Evolutionary conservation across 805 yeast species (phyloP), one percentile per base, ranked within the genome.

Genomic region (Tanozyma kutaoensis): DNA sequence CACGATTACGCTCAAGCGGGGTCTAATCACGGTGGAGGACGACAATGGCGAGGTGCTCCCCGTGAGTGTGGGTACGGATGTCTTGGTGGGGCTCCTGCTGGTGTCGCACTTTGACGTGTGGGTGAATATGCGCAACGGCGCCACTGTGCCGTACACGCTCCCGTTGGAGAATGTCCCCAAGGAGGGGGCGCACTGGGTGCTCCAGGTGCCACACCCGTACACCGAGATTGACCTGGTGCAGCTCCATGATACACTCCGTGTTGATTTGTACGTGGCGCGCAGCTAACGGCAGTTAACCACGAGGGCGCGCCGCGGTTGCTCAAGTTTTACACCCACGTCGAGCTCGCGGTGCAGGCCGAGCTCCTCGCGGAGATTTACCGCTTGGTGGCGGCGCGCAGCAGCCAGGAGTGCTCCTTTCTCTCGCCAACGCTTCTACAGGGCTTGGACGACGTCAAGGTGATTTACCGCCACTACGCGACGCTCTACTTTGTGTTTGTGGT

Each of bases 401-500:
- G 78, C 12, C 60, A 69, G 21, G 94, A 86, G 43, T 85, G 96
- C 35, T 81, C 93, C 14, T 86, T 88, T 45, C 58, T 88, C 13
- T 85, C 93, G 1, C 97, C 97, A 0, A 80, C 93, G 7, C 57
- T 80, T 28, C 52, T 84, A 20, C 69, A 71, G 42, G 74, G 73
- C 30, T 49, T 70, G 30, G 82, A 76, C 8, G 82, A 74, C 35
- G 78, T 88, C 38, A 76, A 82, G 35, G 94, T 91, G 26, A 88
- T 91, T 19, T 91, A 88, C 53, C 66, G 95, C 34, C 93, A 84
- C 45, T 91, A 86, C 44, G 97, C 97, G 9, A 86, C 97, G 1
- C 58, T 91, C n/a, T 88, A 81, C 50, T 91, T 91, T 57, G 95
- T 93, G 16, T 85, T 91, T 45, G 74, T 91, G 22, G 97, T 88